Percentiles rank a stretch among this genome's conserved stretches.
Evolutionary conservation across 345 rosid genomes (phyloP).

Genomic region (Bruguiera gymnorhiza): DNA sequence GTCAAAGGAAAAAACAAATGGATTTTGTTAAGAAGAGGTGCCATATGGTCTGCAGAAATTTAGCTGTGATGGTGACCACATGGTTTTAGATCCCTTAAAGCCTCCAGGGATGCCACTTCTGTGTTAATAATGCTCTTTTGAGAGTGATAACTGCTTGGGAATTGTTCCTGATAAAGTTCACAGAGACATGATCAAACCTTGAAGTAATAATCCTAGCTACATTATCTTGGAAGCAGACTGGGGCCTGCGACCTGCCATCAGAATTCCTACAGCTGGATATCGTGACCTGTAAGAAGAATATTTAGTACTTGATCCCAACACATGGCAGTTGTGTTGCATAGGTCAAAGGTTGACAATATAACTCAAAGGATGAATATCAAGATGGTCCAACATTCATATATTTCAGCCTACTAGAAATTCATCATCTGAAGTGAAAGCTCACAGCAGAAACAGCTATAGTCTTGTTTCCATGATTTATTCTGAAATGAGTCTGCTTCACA

Average conservation of each 20-base stretch:
- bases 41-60: background rate
- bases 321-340: too few relatives aligned
- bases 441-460: background rate
- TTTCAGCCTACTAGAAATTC: too few relatives aligned
- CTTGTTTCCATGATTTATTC: conserved; percentile 3
- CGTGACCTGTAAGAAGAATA: background rate
- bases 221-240: background rate
- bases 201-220: background rate
- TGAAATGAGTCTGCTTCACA: background rate
- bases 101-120: background rate
- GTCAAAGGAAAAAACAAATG: too few relatives aligned
- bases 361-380: too few relatives aligned
- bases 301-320: too few relatives aligned
- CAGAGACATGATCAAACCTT: background rate
- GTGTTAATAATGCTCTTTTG: background rate
- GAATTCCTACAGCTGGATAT: background rate
- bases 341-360: too few relatives aligned
- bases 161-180: background rate
- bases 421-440: background rate
- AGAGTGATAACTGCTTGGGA: too few relatives aligned
- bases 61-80: background rate
- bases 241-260: background rate
- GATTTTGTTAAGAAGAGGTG: background rate
- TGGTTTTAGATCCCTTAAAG: background rate
- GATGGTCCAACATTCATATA: too few relatives aligned